Base-by-base conservation (phyloP, 805 yeast species). In the Saccharomycopsis malanga region DNA sequence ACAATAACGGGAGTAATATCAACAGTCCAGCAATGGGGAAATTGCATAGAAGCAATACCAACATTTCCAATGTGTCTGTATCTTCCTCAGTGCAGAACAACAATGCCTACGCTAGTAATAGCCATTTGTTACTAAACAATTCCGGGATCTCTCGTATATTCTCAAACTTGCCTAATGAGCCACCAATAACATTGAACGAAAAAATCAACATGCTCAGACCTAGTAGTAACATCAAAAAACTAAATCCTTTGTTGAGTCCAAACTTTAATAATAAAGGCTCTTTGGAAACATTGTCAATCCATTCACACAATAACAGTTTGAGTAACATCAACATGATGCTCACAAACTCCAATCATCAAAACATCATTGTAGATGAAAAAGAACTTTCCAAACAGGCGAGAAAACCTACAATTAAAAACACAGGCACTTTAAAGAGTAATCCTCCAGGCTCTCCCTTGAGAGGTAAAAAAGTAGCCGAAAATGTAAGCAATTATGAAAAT, bases 161-260 rank as follows among this genome's bases (percentile, higher is more conserved):
- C 20, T 27, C 27, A 17, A 42, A 24, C 18, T 30, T 51, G 18
- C 45, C 54, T 5, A 51, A 41, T 35, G 52, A 48, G 25, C 54
- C 54, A 4, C 54, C 54, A 20, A 48, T 51, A 21, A 41, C 54
- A 4, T 30, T 51, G 4, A 36, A n/a, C 25, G 54, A 51, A 32
- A 51, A 51, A 34, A 51, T 51, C 21, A 51, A 51, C 39, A 21
- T 51, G 36, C 34, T 51, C 9, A 39, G 48, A 20, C 49, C 52
- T 5, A 48, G 39, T 4, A 34, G 37, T 3, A 39, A 34, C 17
- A 24, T 25, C n/a, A 34, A 39, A 14, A 34, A 39, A 25, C 21
- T 41, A n/a, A 30, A 20, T 20, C 37, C 37, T 21, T 30, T 12
- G 14, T 17, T 20, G 4, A 39, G 30, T 27, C 27, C 17, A 5